A percentile compares a stretch with the other conserved stretches of the same genome.
Conservation (phyloP, 805 yeast genomes). For the Suhomyces sp. region DNA sequence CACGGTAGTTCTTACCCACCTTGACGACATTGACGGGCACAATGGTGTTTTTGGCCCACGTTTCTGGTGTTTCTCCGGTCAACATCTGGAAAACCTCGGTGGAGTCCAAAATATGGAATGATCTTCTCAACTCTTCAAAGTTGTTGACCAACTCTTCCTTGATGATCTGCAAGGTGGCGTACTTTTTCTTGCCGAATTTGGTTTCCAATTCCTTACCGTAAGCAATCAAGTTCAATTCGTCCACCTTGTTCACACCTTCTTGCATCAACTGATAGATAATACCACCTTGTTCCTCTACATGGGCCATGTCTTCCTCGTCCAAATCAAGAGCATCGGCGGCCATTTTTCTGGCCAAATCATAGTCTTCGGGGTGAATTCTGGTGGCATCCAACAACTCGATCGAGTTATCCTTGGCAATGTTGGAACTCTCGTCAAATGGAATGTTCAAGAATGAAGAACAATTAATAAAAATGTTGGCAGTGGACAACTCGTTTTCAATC, state of each 20-base stretch:
- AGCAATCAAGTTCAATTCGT: conserved; percentile 84
- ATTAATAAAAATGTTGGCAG: conserved; percentile 82
- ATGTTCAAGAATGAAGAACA: conserved; percentile 88
- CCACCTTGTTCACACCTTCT: conserved; percentile 71
- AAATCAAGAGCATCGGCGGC: conserved; percentile 96
- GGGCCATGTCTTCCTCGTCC: conserved; percentile 89
- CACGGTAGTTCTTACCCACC: conserved; percentile 62
- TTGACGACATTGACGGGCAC: conserved; percentile 73
- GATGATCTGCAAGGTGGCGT: conserved; percentile 78
- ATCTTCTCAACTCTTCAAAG: conserved; percentile 79
- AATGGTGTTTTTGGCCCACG: conserved; percentile 65
- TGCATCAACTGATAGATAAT: conserved; percentile 70
- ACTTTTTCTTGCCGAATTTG: conserved; percentile 67
- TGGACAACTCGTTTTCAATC: conserved; percentile 73
- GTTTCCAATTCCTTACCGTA: conserved; percentile 85
- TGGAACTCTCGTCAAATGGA: conserved; percentile 57
- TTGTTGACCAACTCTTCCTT: conserved; percentile 84
- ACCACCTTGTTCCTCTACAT: conserved; percentile 76
- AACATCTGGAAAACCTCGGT: conserved; percentile 81
- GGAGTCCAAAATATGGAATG: conserved; percentile 61
- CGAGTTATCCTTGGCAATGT: conserved; percentile 52
- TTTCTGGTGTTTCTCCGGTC: conserved; percentile 77
- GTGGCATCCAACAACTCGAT: conserved; percentile 89
- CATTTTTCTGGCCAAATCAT: conserved; percentile 92
- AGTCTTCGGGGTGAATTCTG: conserved; percentile 96